Percentiles rank a stretch among this genome's conserved stretches.
Conservation (phyloP, 2,329 filamentous ascomycete species). For the Colletotrichum limetticola region DNA sequence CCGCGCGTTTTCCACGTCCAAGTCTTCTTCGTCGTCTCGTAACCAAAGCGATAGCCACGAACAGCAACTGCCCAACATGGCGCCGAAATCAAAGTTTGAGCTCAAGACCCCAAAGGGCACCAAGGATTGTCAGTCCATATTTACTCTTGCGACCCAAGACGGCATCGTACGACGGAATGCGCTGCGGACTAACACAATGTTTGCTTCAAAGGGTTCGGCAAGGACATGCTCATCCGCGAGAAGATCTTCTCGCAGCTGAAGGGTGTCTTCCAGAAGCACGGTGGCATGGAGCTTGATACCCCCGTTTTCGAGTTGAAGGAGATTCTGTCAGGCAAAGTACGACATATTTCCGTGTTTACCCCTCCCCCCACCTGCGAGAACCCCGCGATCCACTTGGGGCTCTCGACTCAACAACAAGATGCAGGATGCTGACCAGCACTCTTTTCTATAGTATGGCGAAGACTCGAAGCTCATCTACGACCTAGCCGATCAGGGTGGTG, state of each 20-base stretch:
- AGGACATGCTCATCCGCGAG: conserved; percentile 83
- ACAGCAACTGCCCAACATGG: conserved; percentile 42
- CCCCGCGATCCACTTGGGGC: conserved; percentile 26
- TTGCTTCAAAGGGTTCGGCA: conserved; percentile 67
- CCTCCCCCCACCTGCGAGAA: conserved; percentile 16
- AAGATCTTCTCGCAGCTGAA: conserved; percentile 82
- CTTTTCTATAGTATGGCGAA: conserved; percentile 64
- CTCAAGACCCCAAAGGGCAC: conserved; percentile 93
- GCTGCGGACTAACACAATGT: conserved; percentile 18
- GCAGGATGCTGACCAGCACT: not conserved
- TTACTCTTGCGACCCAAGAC: conserved; percentile 17
- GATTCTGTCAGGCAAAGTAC: conserved; percentile 80
- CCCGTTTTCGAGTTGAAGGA: conserved; percentile 88
- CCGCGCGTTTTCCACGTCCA: conserved; percentile 22
- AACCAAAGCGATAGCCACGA: conserved; percentile 4
- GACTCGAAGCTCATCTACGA: conserved; percentile 76
- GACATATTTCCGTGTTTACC: conserved; percentile 1
- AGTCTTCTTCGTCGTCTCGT: not conserved
- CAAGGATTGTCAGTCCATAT: conserved; percentile 73
- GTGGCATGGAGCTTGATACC: conserved; percentile 82
- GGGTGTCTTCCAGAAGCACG: conserved; percentile 85
- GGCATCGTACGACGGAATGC: conserved; percentile 6
- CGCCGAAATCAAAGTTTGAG: conserved; percentile 66
- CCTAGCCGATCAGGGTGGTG: conserved; percentile 86
- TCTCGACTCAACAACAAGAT: not conserved